A percentile compares a stretch with the other conserved stretches of the same genome.
phyloP scores from a whole-genome alignment of 371 early-diverging fungal species.

The Actinomortierella ambigua region DNA sequence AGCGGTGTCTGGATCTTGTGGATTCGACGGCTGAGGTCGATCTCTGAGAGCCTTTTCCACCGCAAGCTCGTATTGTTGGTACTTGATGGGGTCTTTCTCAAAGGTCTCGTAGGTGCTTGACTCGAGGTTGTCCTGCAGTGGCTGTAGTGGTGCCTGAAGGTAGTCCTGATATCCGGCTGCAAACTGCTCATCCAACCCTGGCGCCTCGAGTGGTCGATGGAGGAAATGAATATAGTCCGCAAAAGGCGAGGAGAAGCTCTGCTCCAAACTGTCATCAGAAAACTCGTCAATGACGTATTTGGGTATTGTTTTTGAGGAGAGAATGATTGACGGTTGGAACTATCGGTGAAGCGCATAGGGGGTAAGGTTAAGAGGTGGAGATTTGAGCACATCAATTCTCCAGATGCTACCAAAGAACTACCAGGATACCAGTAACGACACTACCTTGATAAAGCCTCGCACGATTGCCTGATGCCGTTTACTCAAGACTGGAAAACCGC shows the following conservation, averaged over 20 bases:
- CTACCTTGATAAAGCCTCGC: conserved; percentile 61
- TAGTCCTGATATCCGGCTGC: conserved; percentile 86
- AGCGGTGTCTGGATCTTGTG: conserved; percentile 37
- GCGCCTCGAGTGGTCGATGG: conserved; percentile 64
- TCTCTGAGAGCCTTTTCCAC: conserved; percentile 37
- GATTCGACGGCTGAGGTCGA: conserved; percentile 21
- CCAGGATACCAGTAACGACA: no score
- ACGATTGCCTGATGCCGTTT: conserved; percentile 78
- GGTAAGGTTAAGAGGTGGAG: no score
- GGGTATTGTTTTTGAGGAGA: conserved; percentile 48
- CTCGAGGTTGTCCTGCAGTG: conserved; percentile 93
- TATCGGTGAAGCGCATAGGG: not conserved
- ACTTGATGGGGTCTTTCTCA: conserved; percentile 92
- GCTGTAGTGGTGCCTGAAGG: conserved; percentile 88
- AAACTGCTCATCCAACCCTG: conserved; percentile 70
- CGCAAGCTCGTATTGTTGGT: conserved; percentile 86
- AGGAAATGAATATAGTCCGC: conserved; percentile 78
- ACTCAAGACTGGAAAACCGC: conserved; percentile 87
- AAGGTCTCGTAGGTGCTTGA: conserved; percentile 93
- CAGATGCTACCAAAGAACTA: no score
- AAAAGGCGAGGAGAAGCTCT: conserved; percentile 50
- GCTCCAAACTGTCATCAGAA: conserved; percentile 29
- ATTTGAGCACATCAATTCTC: no score
- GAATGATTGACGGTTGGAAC: conserved; percentile 59
- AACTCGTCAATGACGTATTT: conserved; percentile 37